Conservation (phyloP, 495 filamentous ascomycete species). For the Trichodelitschia bisporula region DNA sequence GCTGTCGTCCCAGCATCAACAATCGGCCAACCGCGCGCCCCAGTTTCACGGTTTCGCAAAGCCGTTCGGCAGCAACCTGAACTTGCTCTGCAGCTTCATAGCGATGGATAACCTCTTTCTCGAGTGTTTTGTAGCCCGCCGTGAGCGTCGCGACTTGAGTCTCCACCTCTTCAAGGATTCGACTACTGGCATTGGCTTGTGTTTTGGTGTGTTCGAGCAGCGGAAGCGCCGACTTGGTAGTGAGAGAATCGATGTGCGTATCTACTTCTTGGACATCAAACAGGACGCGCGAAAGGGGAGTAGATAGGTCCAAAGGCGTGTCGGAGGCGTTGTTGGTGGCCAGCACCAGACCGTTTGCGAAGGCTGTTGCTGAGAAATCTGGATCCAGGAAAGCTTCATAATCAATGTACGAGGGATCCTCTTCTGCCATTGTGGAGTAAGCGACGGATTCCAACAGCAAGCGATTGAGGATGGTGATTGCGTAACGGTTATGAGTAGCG, state of each 20-base stretch:
- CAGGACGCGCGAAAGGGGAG: conserved; percentile 75
- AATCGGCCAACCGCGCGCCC: conserved; percentile 51
- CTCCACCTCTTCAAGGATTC: conserved; percentile 46
- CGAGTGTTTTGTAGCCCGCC: conserved; percentile 57
- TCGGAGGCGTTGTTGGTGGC: conserved; percentile 82
- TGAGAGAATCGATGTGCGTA: conserved; percentile 77
- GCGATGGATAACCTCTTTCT: conserved; percentile 60
- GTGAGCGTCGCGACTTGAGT: conserved; percentile 54
- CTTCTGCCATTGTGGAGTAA: conserved; percentile 15
- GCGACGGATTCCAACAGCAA: too few relatives aligned
- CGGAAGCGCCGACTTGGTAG: conserved; percentile 60
- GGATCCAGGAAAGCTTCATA: conserved; percentile 82
- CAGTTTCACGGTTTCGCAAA: conserved; percentile 56
- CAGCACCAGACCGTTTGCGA: conserved; percentile 72
- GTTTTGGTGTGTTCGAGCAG: conserved; percentile 55
- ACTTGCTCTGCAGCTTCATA: conserved; percentile 64
- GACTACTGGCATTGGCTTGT: conserved; percentile 39
- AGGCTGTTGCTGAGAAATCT: conserved; percentile 48
- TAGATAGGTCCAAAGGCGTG: conserved; percentile 74
- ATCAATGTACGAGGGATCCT: conserved; percentile 76
- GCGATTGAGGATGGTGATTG: background rate
- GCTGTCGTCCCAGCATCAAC: conserved; percentile 56
- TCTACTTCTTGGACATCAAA: conserved; percentile 97
- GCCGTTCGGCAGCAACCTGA: conserved; percentile 39
- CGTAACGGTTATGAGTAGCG: background rate